Percentiles rank a stretch among this genome's conserved stretches.
Evolutionary conservation across 257 asterid species (phyloP).

Genomic region (Leonotis leonurus): DNA sequence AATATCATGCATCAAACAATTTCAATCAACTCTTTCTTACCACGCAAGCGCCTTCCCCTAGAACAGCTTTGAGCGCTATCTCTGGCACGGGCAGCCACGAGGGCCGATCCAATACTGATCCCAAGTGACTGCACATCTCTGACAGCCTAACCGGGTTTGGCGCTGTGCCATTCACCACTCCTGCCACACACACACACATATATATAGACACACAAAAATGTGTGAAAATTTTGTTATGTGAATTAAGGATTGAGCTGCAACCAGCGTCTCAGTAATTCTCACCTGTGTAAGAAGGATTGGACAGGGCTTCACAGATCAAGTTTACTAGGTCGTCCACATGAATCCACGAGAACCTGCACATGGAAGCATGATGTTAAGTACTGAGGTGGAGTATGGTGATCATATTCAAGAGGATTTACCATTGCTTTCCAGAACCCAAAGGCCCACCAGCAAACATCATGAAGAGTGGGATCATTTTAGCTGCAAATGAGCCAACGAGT

Average conservation of each 20-base stretch:
- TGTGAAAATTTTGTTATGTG: not conserved
- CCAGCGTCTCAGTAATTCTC: not conserved
- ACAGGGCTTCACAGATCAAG: constrained; percentile 68
- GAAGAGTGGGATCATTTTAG: constrained; percentile 91
- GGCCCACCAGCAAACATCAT: constrained; percentile 98
- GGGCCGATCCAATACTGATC: constrained; percentile 77
- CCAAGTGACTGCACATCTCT: constrained; percentile 80
- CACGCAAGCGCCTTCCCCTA: constrained; percentile 94
- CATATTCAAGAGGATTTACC: constrained; percentile 39
- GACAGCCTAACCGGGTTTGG: constrained; percentile 81
- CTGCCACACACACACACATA: constrained; percentile 27
- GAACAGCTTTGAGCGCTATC: constrained; percentile 75
- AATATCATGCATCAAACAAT: not conserved
- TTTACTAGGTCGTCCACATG: constrained; percentile 80
- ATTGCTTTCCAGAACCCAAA: constrained; percentile 86
- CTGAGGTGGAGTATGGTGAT: not conserved
- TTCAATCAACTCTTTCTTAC: constrained; percentile 32
- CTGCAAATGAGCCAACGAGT: constrained; percentile 44
- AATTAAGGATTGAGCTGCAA: not conserved
- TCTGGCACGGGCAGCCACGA: constrained; percentile 98
- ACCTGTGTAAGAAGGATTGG: constrained; percentile 78
- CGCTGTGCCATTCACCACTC: constrained; percentile 82
- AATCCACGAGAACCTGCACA: constrained; percentile 91
- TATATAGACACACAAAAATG: not conserved
- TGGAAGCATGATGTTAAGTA: not conserved